These are phyloP conservation scores for Paradendryphiella salina DNA, from an alignment of 2,329 filamentous ascomycete genomes.

Conservation along the genomic window DNA sequence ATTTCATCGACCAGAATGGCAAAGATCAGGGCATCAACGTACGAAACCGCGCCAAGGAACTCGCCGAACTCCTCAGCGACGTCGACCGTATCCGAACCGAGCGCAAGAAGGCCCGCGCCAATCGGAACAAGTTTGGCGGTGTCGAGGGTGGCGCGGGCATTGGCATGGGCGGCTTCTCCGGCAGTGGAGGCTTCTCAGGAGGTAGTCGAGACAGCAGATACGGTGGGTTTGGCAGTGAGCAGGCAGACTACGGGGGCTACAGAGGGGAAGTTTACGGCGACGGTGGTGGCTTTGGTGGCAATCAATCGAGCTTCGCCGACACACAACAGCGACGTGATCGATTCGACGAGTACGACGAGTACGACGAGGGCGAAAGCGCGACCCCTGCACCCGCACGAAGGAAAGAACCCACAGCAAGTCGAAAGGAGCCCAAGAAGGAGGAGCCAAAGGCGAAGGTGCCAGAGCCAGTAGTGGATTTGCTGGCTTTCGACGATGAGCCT, in stretches of 20 bases:
- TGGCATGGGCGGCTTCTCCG: slow-evolving; percentile 59
- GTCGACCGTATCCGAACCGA: slow-evolving; percentile 78
- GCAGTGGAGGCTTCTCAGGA: slow-evolving; percentile 42
- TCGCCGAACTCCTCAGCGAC: slow-evolving; percentile 89
- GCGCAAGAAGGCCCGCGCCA: slow-evolving; percentile 84
- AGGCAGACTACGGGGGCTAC: slow-evolving; percentile 65
- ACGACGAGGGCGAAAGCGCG: slow-evolving; percentile 73
- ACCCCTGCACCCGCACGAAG: slow-evolving; percentile 54
- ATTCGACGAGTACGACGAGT: slow-evolving; percentile 98
- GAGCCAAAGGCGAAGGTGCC: slow-evolving; percentile 72
- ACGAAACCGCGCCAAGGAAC: slow-evolving; percentile 91
- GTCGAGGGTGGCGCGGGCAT: slow-evolving; percentile 78
- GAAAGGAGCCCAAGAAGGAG: slow-evolving; percentile 62
- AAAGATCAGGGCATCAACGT: slow-evolving; percentile 99
- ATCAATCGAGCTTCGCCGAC: slow-evolving; percentile 68
- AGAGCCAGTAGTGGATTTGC: slow-evolving; percentile 86
- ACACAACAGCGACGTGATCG: slow-evolving; percentile 66
- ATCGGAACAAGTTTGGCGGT: slow-evolving; percentile 93
- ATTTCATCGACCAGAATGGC: slow-evolving; percentile 93
- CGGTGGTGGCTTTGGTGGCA: slow-evolving; percentile 87
- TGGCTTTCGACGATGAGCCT: slow-evolving; percentile 84
- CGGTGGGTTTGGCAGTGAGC: slow-evolving; percentile 80
- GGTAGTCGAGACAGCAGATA: slow-evolving; percentile 65
- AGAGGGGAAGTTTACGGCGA: slow-evolving; percentile 87
- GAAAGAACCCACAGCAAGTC: slow-evolving; percentile 50